Percentiles rank a stretch among this genome's conserved stretches.
These are phyloP conservation scores for Candida quercuum DNA, from an alignment of 805 yeast species.

Conservation along the genomic window DNA sequence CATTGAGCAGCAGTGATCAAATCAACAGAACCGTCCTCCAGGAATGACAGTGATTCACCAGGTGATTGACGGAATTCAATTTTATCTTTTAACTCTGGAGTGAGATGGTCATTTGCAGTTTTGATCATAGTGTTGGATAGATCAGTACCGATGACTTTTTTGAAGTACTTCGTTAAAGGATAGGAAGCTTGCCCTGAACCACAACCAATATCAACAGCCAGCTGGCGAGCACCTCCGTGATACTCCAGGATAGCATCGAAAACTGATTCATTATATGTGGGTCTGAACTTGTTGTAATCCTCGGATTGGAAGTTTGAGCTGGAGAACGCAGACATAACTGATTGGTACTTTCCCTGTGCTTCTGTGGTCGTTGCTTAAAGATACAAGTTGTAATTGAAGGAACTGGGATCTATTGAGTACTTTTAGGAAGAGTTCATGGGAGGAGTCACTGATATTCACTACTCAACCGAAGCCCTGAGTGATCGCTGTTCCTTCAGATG, in stretches of 20 bases:
- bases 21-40: slow-evolving; percentile 42
- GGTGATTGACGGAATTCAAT: slow-evolving; percentile 18
- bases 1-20: slow-evolving; percentile 78
- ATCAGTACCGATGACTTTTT: slow-evolving; percentile 59
- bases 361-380: neutral
- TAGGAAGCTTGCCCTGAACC: slow-evolving; percentile 76
- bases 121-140: slow-evolving; percentile 51
- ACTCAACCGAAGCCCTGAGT: too few species aligned
- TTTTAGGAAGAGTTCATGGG: too few species aligned
- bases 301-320: slow-evolving; percentile 44
- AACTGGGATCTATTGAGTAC: neutral
- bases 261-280: slow-evolving; percentile 54
- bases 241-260: slow-evolving; percentile 37
- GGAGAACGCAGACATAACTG: slow-evolving; percentile 61
- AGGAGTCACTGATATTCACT: too few species aligned
- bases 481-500: too few species aligned
- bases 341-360: neutral
- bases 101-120: slow-evolving; percentile 31
- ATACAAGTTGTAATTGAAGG: too few species aligned
- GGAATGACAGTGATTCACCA: slow-evolving; percentile 22
- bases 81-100: slow-evolving; percentile 8
- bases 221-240: slow-evolving; percentile 31
- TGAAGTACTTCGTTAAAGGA: slow-evolving; percentile 39
- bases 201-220: slow-evolving; percentile 71
- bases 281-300: slow-evolving; percentile 55